A percentile compares a stretch with the other conserved stretches of the same genome.
Evolutionary conservation across 2,329 filamentous ascomycete genomes (phyloP).

Genomic region (Kalmusia sp.): DNA sequence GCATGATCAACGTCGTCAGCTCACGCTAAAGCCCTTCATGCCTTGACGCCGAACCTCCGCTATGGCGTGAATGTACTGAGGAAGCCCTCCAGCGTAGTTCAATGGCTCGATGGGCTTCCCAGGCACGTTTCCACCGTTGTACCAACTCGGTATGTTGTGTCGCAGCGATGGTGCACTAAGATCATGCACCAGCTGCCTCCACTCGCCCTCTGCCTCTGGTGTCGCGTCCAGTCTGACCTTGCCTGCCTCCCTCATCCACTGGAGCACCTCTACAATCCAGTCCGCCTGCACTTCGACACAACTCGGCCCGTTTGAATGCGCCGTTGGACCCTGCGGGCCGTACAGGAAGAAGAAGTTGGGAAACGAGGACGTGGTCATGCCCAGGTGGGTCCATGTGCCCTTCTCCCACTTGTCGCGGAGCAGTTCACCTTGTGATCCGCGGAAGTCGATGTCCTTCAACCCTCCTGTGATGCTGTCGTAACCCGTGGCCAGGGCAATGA

Average conservation of each 20-base stretch:
- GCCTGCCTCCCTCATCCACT: conserved; percentile 34
- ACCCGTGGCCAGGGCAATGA: conserved; percentile 45
- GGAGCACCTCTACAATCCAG: conserved; percentile 38
- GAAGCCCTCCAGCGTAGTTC: conserved; percentile 16
- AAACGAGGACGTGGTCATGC: conserved; percentile 11
- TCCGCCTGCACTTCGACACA: conserved; percentile 9
- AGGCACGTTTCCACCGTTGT: conserved; percentile 21
- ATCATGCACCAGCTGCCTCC: conserved; percentile 30
- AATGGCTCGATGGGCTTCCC: conserved; percentile 16
- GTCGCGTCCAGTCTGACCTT: conserved; percentile 43
- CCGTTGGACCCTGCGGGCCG: conserved; percentile 19
- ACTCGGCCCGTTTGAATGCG: conserved; percentile 9
- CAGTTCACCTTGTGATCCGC: conserved; percentile 21
- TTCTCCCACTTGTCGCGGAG: conserved; percentile 17
- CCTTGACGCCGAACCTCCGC: conserved; percentile 12
- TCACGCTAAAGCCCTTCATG: conserved; percentile 14
- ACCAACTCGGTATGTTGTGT: conserved; percentile 10
- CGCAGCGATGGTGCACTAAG: conserved; percentile 6
- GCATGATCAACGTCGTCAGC: conserved; percentile 12
- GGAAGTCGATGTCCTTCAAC: conserved; percentile 34
- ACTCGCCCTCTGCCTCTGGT: conserved; percentile 45
- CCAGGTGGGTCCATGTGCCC: conserved; percentile 15
- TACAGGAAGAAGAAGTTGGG: conserved; percentile 21
- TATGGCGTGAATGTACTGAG: conserved; percentile 13
- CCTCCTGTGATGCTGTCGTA: conserved; percentile 42